Base-by-base conservation (phyloP, 2,329 filamentous ascomycete species). In the Aureobasidium sp. region DNA sequence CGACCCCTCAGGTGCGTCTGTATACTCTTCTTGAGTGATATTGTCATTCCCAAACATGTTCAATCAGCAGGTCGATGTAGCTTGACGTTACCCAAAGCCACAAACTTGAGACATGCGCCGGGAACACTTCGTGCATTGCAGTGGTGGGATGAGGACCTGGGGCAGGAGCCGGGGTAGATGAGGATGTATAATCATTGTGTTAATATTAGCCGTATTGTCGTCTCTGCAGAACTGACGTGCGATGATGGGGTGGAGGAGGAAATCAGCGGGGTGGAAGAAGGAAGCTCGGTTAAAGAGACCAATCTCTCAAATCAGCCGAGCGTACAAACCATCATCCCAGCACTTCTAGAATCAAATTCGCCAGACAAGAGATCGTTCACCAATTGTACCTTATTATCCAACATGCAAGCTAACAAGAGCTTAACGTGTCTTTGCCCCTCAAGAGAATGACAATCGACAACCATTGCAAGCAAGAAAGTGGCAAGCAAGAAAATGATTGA, bases 11-110 rank as follows among this genome's bases (percentile, higher is more conserved):
- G 27, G 2, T n/a, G 25, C 39, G 2, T 57, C 53, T 3, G 32
- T 3, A 34, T 25, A 9, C 14, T 25, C 29, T 36, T 57, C 39
- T 45, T 5, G 11, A 29, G 29, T 21, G 11, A 25, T 4, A 47
- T 48, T 11, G 13, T 47, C 30, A 14, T 32, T 58, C 21, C 16
- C 21, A n/a, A 42, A 48, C 54, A 58, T 58, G 54, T 48, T 58
- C 54, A 48, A 37, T 42, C 41, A 39, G 51, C 51, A 54, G 39
- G 14, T 41, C 25, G 51, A 30, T 57, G 53, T 29, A 45, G 53
- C 54, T 57, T 57, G 53, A 32, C 53, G 53, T 57, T 58, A 30
- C 42, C 44, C 42, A 32, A 45, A 58, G 54, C 54, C 54, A 48
- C 54, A 25, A 39, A 27, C 5, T 13, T 30, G 32, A 58, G 54